Base-by-base conservation (phyloP, 73 alveolate genomes). In the Paramecium caudatum region DNA sequence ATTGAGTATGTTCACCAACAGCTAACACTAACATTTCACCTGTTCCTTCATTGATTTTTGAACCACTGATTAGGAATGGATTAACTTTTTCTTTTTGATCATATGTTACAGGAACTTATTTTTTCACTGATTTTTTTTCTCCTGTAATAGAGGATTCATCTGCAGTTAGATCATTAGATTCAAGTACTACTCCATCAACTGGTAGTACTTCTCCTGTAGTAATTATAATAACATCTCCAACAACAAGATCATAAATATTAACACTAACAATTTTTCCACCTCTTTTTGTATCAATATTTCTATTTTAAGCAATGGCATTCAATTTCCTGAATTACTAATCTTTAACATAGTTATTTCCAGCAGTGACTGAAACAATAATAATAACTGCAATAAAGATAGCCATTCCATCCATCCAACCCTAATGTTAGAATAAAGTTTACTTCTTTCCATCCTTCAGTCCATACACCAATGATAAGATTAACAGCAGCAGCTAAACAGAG, bases 361-460 rank as follows among this genome's bases (percentile, higher is more conserved):
- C 95, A 21, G 98, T 96, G 15, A 97, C 98, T 25, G 97, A 62
- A 32, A 97, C 98, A 21, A 98, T 98, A 37, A 98, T 95, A 46
- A 97, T 78, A 47, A 98, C 96, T 36, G 99, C 99, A 21, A 93
- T 81, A 82, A 95, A 95, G 19, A 98, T 95, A 23, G 99, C 99
- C 90, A 96, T 91, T 15, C 99, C 99, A 90, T 98, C 99, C 61
- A 96, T 95, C 99, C 99, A 98, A 19, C 99, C 99, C 74, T 82
- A 47, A 17, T 48, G 33, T 13, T 50, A 91, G 13, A 45, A 36
- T 39, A 27, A 36, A n/a, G 0, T 32, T 10, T 39, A 74, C 88
- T 70, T 93, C 91, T 39, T 84, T 90, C 82, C 92, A 49, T 61
- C 98, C 98, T 90, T 98, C 99, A 86, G 96, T 96, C 91, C 95